Percentiles rank a stretch among this genome's conserved stretches.
Evolutionary conservation across 2,329 filamentous ascomycete genomes (phyloP).

Genomic region (Fusarium solani-melongenae): DNA sequence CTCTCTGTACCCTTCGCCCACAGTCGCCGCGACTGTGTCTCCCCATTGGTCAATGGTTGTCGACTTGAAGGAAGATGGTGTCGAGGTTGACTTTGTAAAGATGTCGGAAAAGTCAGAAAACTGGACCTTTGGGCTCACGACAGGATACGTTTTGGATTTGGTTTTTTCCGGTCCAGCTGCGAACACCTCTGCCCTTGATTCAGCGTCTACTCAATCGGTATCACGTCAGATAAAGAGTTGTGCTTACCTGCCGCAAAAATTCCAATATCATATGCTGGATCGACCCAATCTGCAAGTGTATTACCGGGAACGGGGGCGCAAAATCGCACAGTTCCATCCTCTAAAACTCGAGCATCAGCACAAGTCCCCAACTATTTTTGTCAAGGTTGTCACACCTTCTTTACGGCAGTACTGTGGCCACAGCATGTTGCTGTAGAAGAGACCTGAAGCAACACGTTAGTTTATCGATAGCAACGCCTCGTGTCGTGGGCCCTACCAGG

Average conservation of each 20-base stretch:
- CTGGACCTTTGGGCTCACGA: conserved; percentile 10
- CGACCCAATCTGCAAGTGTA: conserved; percentile 17
- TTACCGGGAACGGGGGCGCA: conserved; percentile 15
- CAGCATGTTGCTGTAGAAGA: conserved; percentile 28
- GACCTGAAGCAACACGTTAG: not conserved
- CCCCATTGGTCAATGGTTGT: not conserved
- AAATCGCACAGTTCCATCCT: conserved; percentile 21
- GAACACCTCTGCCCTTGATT: conserved; percentile 1
- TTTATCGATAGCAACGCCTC: not conserved
- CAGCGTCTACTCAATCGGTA: not conserved
- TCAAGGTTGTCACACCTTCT: not conserved
- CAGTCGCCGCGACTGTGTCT: not conserved
- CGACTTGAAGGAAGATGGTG: not conserved
- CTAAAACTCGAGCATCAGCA: not conserved
- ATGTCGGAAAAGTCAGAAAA: conserved; percentile 15
- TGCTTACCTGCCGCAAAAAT: not conserved
- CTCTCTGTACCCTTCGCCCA: conserved; percentile 20
- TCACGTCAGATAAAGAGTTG: not conserved
- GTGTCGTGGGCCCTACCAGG: conserved; percentile 12
- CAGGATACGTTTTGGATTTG: conserved; percentile 21
- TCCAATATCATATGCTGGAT: conserved; percentile 11
- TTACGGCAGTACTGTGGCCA: conserved; percentile 23
- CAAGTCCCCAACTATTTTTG: no score
- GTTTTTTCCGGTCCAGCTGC: conserved; percentile 19
- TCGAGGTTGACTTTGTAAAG: not conserved